Conservation (phyloP, 2,329 filamentous ascomycete species). For the Beauveria scarabaeidicola region DNA sequence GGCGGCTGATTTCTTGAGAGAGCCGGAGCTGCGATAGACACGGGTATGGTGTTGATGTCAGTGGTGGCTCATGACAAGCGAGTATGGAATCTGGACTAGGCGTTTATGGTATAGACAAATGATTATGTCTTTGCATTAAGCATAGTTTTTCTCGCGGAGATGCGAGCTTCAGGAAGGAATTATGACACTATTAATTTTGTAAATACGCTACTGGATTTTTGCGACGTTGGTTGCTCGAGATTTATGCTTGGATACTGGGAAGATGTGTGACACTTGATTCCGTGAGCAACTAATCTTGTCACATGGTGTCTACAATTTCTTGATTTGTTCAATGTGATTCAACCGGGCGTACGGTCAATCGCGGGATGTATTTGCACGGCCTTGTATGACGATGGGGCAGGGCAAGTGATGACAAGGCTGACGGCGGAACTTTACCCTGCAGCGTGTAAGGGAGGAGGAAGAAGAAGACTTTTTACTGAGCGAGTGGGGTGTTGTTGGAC, state of each 20-base stretch:
- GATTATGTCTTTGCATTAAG: not conserved
- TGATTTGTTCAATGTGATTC: too few species aligned
- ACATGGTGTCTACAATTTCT: too few species aligned
- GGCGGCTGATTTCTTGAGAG: constrained; percentile 34
- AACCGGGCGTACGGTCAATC: too few species aligned
- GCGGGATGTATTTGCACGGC: not conserved
- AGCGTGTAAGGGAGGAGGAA: not conserved
- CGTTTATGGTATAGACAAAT: not conserved
- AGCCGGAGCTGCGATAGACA: constrained; percentile 31
- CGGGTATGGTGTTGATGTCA: not conserved
- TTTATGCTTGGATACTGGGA: too few species aligned
- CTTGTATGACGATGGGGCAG: not conserved
- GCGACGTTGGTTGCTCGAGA: too few species aligned
- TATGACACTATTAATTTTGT: not conserved
- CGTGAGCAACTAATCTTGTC: too few species aligned
- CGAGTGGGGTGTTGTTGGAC: too few species aligned
- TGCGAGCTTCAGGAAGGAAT: not conserved
- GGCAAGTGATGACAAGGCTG: not conserved
- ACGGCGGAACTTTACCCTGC: not conserved
- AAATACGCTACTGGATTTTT: not conserved
- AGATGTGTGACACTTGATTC: too few species aligned
- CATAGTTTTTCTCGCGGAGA: not conserved
- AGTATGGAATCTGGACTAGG: not conserved
- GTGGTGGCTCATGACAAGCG: not conserved
- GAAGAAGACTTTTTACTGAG: too few species aligned